Conservation (phyloP, 305 asterid species). For the Nicotiana rustica region DNA sequence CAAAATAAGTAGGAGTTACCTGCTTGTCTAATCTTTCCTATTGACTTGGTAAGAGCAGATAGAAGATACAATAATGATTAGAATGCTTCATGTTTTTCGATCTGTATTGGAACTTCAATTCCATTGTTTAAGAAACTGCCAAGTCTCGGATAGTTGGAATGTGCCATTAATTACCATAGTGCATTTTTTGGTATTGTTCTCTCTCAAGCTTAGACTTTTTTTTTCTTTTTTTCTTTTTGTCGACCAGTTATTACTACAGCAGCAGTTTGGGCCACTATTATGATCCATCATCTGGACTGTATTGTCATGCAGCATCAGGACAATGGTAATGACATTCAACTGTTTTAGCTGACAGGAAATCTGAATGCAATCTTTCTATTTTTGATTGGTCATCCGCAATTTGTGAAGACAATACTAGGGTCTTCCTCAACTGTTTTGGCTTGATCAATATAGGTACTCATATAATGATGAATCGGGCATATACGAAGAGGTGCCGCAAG, state of each 20-base stretch:
- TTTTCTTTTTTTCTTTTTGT: neutral
- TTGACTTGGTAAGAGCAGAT: slow-evolving; percentile 10
- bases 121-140: slow-evolving; percentile 10
- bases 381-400: neutral
- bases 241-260: slow-evolving; percentile 87
- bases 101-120: neutral
- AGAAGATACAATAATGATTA: neutral
- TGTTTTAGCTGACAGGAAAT: neutral
- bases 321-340: slow-evolving; percentile 65
- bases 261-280: slow-evolving; percentile 91
- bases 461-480: slow-evolving; percentile 71
- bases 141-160: neutral
- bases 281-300: slow-evolving; percentile 88
- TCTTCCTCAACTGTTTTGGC: slow-evolving; percentile 1
- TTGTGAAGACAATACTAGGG: neutral
- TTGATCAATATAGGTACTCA: slow-evolving; percentile 58
- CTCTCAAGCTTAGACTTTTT: neutral
- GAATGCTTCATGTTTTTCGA: neutral
- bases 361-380: neutral
- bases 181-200: neutral
- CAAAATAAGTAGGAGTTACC: neutral
- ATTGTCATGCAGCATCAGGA: slow-evolving; percentile 85
- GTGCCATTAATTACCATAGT: neutral
- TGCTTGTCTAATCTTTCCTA: slow-evolving; percentile 26
- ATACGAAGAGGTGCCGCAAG: slow-evolving; percentile 76